These are phyloP conservation scores for Coprinopsis cinerea DNA, from an alignment of 768 basidiomycete genomes.

Conservation along the genomic window DNA sequence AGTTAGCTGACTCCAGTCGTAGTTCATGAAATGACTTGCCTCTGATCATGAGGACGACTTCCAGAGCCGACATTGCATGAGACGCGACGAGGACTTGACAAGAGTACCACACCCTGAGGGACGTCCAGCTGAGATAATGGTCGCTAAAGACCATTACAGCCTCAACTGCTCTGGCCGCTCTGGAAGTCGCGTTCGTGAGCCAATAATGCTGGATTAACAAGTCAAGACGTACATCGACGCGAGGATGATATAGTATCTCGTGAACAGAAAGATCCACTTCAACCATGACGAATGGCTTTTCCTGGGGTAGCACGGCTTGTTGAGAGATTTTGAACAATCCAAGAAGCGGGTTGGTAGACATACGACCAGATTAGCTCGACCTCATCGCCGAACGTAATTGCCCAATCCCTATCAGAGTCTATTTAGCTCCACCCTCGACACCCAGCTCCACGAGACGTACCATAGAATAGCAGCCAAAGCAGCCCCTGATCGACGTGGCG, in stretches of 20 bases:
- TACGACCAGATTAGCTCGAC: constrained; percentile 26
- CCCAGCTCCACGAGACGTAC: constrained; percentile 5
- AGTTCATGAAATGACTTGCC: constrained; percentile 14
- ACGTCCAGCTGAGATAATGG: constrained; percentile 8
- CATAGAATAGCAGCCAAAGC: constrained; percentile 15
- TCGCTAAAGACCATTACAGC: constrained; percentile 11
- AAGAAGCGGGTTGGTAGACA: constrained; percentile 5
- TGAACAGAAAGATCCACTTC: constrained; percentile 27
- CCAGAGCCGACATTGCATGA: constrained; percentile 18
- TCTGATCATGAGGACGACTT: constrained; percentile 26
- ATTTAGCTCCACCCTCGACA: neutral
- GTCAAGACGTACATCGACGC: constrained; percentile 19
- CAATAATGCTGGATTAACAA: neutral
- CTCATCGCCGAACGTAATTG: constrained; percentile 26
- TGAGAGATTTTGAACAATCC: neutral
- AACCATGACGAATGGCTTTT: constrained; percentile 24
- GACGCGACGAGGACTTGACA: constrained; percentile 22
- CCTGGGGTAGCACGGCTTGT: constrained; percentile 11
- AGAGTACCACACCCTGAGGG: constrained; percentile 18
- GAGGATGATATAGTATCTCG: constrained; percentile 24
- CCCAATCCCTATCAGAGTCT: constrained; percentile 20
- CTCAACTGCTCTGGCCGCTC: constrained; percentile 12
- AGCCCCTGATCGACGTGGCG: neutral
- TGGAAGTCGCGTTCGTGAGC: neutral
- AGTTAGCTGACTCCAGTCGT: neutral